phyloP scores from a whole-genome alignment of 768 basidiomycete species.

The Pleurotus platypus region DNA sequence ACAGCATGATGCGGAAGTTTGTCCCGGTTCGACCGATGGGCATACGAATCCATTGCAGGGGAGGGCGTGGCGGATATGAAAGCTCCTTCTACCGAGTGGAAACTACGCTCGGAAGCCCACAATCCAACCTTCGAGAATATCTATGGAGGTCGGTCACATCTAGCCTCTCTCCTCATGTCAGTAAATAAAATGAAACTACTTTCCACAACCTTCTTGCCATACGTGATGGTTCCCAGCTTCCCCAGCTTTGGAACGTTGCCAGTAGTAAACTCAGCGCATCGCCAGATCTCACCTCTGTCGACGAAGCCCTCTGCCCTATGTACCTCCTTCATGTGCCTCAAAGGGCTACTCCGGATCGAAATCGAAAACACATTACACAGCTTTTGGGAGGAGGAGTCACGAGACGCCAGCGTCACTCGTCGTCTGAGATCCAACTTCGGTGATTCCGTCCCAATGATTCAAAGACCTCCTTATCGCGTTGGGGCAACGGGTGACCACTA shows the following conservation, averaged over 20 bases:
- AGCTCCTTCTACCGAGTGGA: constrained; percentile 1
- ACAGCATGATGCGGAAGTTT: constrained; percentile 6
- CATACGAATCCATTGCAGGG: constrained; percentile 8
- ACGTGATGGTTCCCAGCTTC: constrained; percentile 5
- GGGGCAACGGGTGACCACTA: background rate
- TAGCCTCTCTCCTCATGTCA: background rate
- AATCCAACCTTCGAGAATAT: constrained; percentile 5
- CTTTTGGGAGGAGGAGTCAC: constrained; percentile 1
- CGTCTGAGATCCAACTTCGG: constrained; percentile 10
- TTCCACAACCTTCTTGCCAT: background rate
- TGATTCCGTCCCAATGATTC: background rate
- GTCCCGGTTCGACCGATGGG: constrained; percentile 9
- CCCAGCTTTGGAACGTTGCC: constrained; percentile 3
- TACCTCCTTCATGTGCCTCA: constrained; percentile 8
- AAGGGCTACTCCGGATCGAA: constrained; percentile 9
- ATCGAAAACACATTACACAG: constrained; percentile 9
- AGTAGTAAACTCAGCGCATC: constrained; percentile 7
- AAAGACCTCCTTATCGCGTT: constrained; percentile 1
- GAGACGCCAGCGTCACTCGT: constrained; percentile 4
- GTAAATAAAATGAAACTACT: constrained; percentile 2
- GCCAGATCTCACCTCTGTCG: background rate
- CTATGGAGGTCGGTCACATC: constrained; percentile 1
- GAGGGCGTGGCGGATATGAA: constrained; percentile 8
- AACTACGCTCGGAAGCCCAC: constrained; percentile 6
- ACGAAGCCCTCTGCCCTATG: constrained; percentile 7